A percentile compares a stretch with the other conserved stretches of the same genome.
These are phyloP conservation scores for Boletus holoroseus DNA, from an alignment of 1,284 basidiomycete species.

Conservation along the genomic window DNA sequence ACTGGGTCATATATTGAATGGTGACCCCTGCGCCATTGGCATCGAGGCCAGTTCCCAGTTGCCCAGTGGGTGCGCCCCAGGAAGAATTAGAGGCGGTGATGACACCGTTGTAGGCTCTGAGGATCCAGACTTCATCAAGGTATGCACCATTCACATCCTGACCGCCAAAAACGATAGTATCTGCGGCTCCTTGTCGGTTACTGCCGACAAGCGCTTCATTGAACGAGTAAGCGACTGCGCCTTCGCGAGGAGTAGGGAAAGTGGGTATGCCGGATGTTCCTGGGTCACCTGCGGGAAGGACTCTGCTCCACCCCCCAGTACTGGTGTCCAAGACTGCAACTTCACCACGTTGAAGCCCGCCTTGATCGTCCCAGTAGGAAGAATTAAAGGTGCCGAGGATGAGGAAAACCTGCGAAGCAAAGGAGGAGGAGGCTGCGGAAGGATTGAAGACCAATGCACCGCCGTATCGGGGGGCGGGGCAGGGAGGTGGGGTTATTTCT, in stretches of 20 bases:
- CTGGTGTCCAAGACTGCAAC: constrained; percentile 61
- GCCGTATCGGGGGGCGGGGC: constrained; percentile 65
- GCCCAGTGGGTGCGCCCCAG: constrained; percentile 64
- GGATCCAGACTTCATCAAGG: constrained; percentile 68
- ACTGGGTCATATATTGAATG: constrained; percentile 52
- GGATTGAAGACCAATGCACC: constrained; percentile 58
- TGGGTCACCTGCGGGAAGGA: constrained; percentile 71
- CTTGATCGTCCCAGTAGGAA: constrained; percentile 60
- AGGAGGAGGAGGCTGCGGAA: constrained; percentile 51
- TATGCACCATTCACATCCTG: constrained; percentile 60
- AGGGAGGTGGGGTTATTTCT: constrained; percentile 41
- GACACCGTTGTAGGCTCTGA: constrained; percentile 61
- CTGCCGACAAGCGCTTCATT: constrained; percentile 51
- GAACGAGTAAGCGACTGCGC: constrained; percentile 60
- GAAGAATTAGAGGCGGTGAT: constrained; percentile 48
- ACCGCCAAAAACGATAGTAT: constrained; percentile 76
- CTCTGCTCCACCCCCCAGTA: constrained; percentile 64
- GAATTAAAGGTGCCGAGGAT: constrained; percentile 61
- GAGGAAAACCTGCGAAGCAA: constrained; percentile 59
- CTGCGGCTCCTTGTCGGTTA: constrained; percentile 47
- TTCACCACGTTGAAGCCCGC: constrained; percentile 57
- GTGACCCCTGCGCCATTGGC: constrained; percentile 66
- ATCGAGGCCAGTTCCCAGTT: constrained; percentile 51
- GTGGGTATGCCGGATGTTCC: constrained; percentile 36
- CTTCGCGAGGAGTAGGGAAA: constrained; percentile 62